Base-by-base conservation (phyloP, 495 filamentous ascomycete genomes). In the Penicillium nucicola region DNA sequence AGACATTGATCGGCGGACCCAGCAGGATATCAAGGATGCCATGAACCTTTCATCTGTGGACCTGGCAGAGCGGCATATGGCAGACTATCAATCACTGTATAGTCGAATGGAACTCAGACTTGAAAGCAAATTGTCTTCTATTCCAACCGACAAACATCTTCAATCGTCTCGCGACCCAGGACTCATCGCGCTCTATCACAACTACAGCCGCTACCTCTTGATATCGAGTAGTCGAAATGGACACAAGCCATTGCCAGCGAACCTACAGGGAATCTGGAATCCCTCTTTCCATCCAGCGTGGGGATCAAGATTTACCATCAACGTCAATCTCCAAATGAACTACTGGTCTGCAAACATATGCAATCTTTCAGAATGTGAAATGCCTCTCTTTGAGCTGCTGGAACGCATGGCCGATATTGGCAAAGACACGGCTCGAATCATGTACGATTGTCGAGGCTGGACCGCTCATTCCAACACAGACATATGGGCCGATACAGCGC, bases 291-390 rank as follows among this genome's bases (percentile, higher is more conserved):
- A 58, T 39, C 72, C 77, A 0, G 63, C 77, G 12, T 84, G 78
- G 79, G 75, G 74, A 15, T 69, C 70, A 41, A 81, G 77, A 43
- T 83, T 72, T 57, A 83, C 80, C 3, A 77, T 77, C 42, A 84
- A 83, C 52, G 76, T 81, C 61, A 84, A 84, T 42, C 65, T 74
- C 0, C 68, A 83, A 59, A 84, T 84, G 79, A 84, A 83, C 64
- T 82, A 83, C 59, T 83, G 79, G 79, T 70, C 67, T 2, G 69
- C 74, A 13, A 65, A 70, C 37, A 37, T 68, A 10, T 77, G 69
- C 15, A 79, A 80, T 48, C 37, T 70, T 4, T 55, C 58, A 0
- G 65, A 68, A 46, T 70, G 67, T 25, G 65, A 66, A 40, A 10
- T 53, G 33, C 59, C 67, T 13, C 49, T 81, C 8, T 77, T 78